Evolutionary conservation across 306 rosid genomes (phyloP).

Genomic region (Comarum palustre): DNA sequence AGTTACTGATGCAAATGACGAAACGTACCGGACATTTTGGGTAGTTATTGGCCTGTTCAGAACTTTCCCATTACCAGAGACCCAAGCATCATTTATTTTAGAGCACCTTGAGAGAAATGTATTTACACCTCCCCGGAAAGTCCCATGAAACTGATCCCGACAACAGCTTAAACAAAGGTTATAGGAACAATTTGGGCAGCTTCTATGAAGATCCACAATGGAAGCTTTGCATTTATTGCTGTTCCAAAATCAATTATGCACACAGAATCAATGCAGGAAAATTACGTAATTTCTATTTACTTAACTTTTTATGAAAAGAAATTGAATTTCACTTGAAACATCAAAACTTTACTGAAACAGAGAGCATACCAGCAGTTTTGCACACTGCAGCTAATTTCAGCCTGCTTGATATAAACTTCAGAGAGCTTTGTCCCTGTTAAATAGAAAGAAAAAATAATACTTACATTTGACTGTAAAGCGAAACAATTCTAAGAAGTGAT

Average conservation of each 20-base stretch:
- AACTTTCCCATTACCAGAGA: conserved; percentile 34
- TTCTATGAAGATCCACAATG: conserved; percentile 83
- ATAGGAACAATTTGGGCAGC: conserved; percentile 85
- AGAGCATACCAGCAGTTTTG: conserved; percentile 53
- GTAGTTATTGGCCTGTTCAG: conserved; percentile 39
- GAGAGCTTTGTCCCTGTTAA: conserved; percentile 57
- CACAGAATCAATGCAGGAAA: conserved; percentile 28
- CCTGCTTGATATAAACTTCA: conserved; percentile 71
- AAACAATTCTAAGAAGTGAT: conserved; percentile 18
- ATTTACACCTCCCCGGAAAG: conserved; percentile 36
- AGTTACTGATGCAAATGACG: conserved; percentile 36
- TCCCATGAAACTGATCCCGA: conserved; percentile 43
- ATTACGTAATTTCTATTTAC: background rate
- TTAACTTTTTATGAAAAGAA: background rate
- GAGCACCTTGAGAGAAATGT: conserved; percentile 30
- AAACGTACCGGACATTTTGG: conserved; percentile 25
- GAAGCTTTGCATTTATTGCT: conserved; percentile 73
- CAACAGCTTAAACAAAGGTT: conserved; percentile 79
- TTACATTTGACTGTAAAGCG: conserved; percentile 3
- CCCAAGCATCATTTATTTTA: conserved; percentile 35
- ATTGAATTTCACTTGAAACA: conserved; percentile 11
- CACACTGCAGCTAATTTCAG: conserved; percentile 47
- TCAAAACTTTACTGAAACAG: conserved; percentile 13
- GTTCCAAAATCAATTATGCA: conserved; percentile 42
- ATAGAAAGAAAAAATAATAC: background rate